Evolutionary conservation across 208 protist species (phyloP), one percentile per base, ranked within the genome.

Genomic region (Crithidia fasciculata): DNA sequence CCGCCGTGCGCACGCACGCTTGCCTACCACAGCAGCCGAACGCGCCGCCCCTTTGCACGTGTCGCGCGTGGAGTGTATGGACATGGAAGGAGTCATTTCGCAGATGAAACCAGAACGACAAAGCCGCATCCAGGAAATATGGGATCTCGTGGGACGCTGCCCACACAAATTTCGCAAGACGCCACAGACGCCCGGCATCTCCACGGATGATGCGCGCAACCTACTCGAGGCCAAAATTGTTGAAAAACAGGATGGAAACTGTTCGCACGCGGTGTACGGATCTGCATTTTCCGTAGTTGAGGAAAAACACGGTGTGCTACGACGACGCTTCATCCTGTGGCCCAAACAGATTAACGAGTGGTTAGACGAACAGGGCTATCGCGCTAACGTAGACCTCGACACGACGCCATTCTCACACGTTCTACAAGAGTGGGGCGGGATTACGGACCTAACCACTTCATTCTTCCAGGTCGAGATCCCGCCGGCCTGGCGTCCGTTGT

Each of bases 241-340:
- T 10, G 75, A 75, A 50, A 3, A 41, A 15, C 15, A 40, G 13
- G 43, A 72, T 13, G 45, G 45, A 13, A 49, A 49, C 12, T 49
- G 45, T 49, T 28, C 28, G 28, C 28, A 28, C 5, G 16, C 36
- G 4, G 18, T 63, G 7, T 5, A 64, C 4, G 60, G 37, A 5
- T 74, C 59, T 9, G 50, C 68, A 0, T 72, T 72, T 54, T 68
- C 54, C 3, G 64, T 76, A 2, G 76, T 76, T 28, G 28, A 28
- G 28, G 28, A 82, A 41, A 82, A 65, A 43, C 37, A 69, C 16
- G 47, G 57, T 2, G 15, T 4, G 10, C 45, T 74, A 12, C 50
- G 70, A 3, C 54, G 63, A 5, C 56, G 70, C 3, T 52, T 77
- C 41, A 74, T 69, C 41, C 44, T 82, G 5, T 82, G 76, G 70